These are phyloP conservation scores for Sphaceloma murrayae DNA, from an alignment of 2,329 filamentous ascomycete genomes.

Conservation along the genomic window DNA sequence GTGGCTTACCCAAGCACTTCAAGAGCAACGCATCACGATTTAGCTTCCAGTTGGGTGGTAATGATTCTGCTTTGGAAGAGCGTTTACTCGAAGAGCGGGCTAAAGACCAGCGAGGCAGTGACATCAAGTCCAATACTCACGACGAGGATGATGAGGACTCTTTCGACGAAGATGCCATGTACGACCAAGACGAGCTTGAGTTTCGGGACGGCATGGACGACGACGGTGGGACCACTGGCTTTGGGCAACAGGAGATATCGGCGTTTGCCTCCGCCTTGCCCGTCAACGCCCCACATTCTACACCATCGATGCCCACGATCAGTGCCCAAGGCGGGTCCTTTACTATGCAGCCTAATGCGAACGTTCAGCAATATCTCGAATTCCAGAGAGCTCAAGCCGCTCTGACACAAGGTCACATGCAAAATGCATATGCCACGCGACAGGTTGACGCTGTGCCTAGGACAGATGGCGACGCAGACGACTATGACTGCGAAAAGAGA, in stretches of 20 bases:
- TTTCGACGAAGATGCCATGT: constrained; percentile 34
- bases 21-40: constrained; percentile 66
- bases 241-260: constrained; percentile 13
- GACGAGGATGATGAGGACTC: constrained; percentile 29
- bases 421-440: no score
- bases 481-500: constrained; percentile 10
- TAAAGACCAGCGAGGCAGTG: constrained; percentile 43
- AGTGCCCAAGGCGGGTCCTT: constrained; percentile 3
- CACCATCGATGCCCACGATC: neutral
- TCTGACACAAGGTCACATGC: constrained; percentile 1
- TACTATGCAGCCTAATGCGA: constrained; percentile 10
- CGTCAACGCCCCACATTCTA: neutral
- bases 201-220: constrained; percentile 11
- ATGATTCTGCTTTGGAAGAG: constrained; percentile 53
- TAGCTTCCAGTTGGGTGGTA: constrained; percentile 70
- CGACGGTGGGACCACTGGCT: constrained; percentile 22
- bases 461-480: constrained; percentile 8
- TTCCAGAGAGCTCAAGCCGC: constrained; percentile 5
- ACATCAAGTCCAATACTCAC: constrained; percentile 1
- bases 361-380: constrained; percentile 11
- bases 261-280: constrained; percentile 3
- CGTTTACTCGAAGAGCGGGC: constrained; percentile 65
- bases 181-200: constrained; percentile 41
- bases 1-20: constrained; percentile 33
- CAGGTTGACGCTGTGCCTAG: neutral